Percentiles rank a stretch among this genome's conserved stretches.
Evolutionary conservation across 768 basidiomycete species (phyloP).

Genomic region (Lyophyllum decastes): DNA sequence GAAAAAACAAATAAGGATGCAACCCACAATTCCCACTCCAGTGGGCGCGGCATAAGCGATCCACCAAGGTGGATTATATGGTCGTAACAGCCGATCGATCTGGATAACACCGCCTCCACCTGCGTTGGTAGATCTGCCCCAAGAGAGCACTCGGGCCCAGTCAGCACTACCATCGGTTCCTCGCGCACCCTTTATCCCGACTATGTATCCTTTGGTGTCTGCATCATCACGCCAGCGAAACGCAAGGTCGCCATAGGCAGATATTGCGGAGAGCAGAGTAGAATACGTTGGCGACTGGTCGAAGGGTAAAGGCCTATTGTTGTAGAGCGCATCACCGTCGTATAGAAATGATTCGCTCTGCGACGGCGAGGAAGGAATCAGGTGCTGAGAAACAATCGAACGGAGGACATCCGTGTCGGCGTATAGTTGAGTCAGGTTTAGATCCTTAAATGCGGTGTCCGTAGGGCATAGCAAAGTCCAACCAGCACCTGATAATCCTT

Average conservation of each 20-base stretch:
- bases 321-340: conserved; percentile 45
- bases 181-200: conserved; percentile 74
- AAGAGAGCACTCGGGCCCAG: conserved; percentile 65
- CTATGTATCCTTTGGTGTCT: conserved; percentile 54
- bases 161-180: conserved; percentile 63
- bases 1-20: conserved; percentile 63
- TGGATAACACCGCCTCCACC: conserved; percentile 85
- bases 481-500: conserved; percentile 46
- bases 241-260: conserved; percentile 80
- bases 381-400: conserved; percentile 73
- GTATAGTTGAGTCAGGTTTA: conserved; percentile 79
- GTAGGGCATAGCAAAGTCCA: conserved; percentile 93
- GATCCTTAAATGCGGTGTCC: conserved; percentile 87
- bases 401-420: conserved; percentile 54
- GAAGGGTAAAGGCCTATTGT: conserved; percentile 73
- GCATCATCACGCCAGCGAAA: conserved; percentile 58
- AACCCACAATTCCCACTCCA: conserved; percentile 59
- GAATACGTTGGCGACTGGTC: conserved; percentile 72
- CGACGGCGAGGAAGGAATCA: conserved; percentile 52
- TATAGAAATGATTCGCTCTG: conserved; percentile 21
- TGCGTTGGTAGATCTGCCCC: conserved; percentile 77
- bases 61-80: conserved; percentile 90
- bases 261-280: conserved; percentile 69
- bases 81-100: conserved; percentile 81
- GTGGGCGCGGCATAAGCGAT: conserved; percentile 70